Base-by-base conservation (phyloP, 106 monocot species). In the Apostasia shenzhenica region DNA sequence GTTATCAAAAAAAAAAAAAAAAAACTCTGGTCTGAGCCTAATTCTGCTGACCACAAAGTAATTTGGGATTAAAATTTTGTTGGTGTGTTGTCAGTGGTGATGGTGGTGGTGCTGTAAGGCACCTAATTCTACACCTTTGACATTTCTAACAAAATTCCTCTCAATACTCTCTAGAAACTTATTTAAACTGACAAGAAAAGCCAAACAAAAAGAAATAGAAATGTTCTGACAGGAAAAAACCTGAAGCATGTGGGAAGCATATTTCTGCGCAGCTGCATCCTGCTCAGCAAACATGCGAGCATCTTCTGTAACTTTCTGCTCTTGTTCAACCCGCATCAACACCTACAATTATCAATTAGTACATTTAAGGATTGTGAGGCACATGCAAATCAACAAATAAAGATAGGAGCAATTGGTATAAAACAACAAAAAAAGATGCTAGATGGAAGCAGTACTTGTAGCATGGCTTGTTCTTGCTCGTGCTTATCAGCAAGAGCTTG, bases 241-340 rank as follows among this genome's bases (percentile, higher is more conserved):
- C 89, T 93, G 78, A 65, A 93, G 81, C 2, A 86, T 65, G 73
- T 89, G 86, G 52, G 79, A 69, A 58, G 81, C 84, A 77, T 86
- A 86, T 81, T 78, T 80, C 75, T 86, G 93, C 48, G 81, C 83
- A 73, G 82, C 81, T 61, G 83, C 89, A 67, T 89, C 93, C 80
- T 86, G 89, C 73, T 93, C 93, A 47, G 89, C 86, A 74, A 68
- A 86, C 74, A 83, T 76, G 14, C 92, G 88, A 61, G 88, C 92
- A 79, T 92, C 88, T 81, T 92, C 92, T 45, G 88, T 86, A 39
- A 88, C 80, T 71, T 86, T 92, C 69, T 88, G 88, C 70, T 92
- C 93, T 86, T 93, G 93, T 75, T 93, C 93, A 39, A 93, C 86
- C 65, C 83, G 76, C 93, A 93, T 89, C 79, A 93, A 76, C 9